Base-by-base conservation (phyloP, 2,329 filamentous ascomycete genomes). In the Mariannaea elegans region DNA sequence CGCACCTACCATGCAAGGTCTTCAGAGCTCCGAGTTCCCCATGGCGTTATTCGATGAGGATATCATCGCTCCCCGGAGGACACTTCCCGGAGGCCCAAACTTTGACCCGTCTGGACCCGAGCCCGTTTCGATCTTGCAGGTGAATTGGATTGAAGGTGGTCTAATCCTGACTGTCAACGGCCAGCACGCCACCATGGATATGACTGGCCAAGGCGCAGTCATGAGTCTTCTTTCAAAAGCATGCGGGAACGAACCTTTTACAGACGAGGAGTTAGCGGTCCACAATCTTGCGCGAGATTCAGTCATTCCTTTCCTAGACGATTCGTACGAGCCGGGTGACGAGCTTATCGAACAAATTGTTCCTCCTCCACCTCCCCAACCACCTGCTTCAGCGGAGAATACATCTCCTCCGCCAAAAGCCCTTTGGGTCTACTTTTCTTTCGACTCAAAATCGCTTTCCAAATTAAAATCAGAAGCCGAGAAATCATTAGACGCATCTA, bases 101-200 rank as follows among this genome's bases (percentile, higher is more conserved):
- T 71, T 71, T 8, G 56, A 58, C 1, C 57, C 67, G 0, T 39
- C 69, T 18, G 66, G 70, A 50, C 39, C 63, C 2, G 50, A 62
- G 5, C 78, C 77, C 3, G 82, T 85, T 1, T 69, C 86, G 39
- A 60, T 80, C 0, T 59, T 84, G 2, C 83, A 85, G 62, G 76
- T 76, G 2, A 85, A 77, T 46, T 79, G 84, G 52, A 78, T 86
- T 34, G 51, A 63, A 1, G 82, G 79, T 3, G 84, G 83, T 0
- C 64, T 87, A 0, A 60, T 87, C 1, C 73, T 87, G 8, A 82
- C 79, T 3, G 72, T 85, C 21, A 76, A 76, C 24, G 77, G 74
- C 7, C 78, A 84, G 21, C 85, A 87, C 62, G 75, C 76, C 6
- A 69, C 74, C 1, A 81, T 84, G 76, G 85, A 87, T 54, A 81